A percentile compares a stretch with the other conserved stretches of the same genome.
Conservation (phyloP, 176 grass and related monocot genomes). For the Triticum urartu region DNA sequence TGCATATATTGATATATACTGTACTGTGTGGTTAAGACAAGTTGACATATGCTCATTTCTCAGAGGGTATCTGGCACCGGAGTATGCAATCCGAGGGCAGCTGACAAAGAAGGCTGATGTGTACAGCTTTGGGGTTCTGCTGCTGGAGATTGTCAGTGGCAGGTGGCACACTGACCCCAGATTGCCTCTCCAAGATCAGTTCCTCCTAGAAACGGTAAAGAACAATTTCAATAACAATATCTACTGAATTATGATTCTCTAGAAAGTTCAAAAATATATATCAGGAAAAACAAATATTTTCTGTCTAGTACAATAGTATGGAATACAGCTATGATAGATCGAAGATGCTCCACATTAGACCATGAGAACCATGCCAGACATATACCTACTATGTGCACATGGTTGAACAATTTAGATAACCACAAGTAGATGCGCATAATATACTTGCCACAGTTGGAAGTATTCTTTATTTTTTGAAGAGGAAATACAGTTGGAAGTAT, state of each 20-base stretch:
- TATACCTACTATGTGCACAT: background rate
- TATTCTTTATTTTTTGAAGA: background rate
- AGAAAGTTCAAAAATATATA: background rate
- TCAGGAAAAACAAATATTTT: conserved; percentile 15
- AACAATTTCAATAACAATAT: background rate
- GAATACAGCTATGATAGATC: background rate
- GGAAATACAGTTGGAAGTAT: background rate
- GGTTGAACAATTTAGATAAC: background rate
- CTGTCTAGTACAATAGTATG: background rate
- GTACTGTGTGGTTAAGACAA: conserved; percentile 4
- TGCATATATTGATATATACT: background rate
- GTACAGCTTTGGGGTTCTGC: conserved; percentile 70
- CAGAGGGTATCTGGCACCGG: conserved; percentile 63
- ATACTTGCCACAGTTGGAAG: background rate
- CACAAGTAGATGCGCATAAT: background rate
- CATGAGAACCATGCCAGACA: conserved; percentile 14
- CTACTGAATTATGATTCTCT: background rate
- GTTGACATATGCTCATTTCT: background rate
- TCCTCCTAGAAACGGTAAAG: conserved; percentile 70
- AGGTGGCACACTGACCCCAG: conserved; percentile 61
- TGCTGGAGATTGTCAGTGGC: conserved; percentile 70
- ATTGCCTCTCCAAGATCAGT: conserved; percentile 63
- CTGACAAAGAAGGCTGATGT: conserved; percentile 58
- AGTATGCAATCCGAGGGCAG: conserved; percentile 70
- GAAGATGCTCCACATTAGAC: background rate